Base-by-base conservation (phyloP, 179 eudicot species). In the Beta macrorhiza region DNA sequence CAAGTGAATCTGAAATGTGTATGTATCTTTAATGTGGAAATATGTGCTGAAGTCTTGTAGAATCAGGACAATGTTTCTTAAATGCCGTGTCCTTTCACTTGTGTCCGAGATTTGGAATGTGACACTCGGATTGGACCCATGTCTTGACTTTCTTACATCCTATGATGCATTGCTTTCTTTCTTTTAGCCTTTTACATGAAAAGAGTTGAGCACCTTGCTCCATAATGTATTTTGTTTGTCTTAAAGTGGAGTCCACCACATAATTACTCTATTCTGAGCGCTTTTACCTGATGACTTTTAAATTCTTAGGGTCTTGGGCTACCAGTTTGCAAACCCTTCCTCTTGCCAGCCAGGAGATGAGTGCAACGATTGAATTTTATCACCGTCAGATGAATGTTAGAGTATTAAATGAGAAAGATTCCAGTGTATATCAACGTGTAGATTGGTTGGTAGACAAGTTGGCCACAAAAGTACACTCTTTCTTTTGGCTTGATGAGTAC, bases 401-500 rank as follows among this genome's bases (percentile, higher is more conserved):
- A 86, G 72, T 94, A 84, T 72, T 91, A 68, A 92, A 92, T 74
- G 94, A 92, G 82, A 90, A 80, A 42, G 89, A 90, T 70, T 42
- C 87, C 25, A 32, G 75, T 74, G 90, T 85, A 51, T 90, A 90
- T 78, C 89, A 90, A 77, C 94, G 99, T 17, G 88, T 90, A 62
- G 98, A 96, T 86, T 96, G 99, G 99, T 85, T 94, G 79, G 91
- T 91, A 17, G 90, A 94, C 82, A 92, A 91, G 89, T 82, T 96
- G 82, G 83, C 83, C 78, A 96, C 92, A 37, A 90, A 91, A 88
- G 98, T 94, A 56, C 98, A 96, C 83, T 90, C 99, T 7, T 92
- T 90, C 87, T 94, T 91, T 78, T 94, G 98, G 99, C 94, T 96
- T 65, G 99, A 94, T 74, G 97, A 94, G 87, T 94, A 86, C 83